Evolutionary conservation across 805 yeast species (phyloP), one percentile per base, ranked within the genome.

Genomic region (Ogataea degrootiae): DNA sequence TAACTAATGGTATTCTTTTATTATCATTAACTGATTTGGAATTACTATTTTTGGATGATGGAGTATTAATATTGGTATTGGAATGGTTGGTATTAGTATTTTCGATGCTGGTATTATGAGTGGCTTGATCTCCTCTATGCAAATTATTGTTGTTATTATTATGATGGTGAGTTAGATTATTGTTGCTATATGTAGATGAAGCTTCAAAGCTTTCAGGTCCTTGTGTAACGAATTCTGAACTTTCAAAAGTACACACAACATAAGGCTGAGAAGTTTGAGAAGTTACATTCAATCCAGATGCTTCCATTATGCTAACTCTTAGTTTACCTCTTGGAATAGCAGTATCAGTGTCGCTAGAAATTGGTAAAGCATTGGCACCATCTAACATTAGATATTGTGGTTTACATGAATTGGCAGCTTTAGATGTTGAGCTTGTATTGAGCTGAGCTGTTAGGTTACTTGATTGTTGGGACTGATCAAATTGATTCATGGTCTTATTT

Each of bases 181-280:
- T 26, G 31, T 9, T 26, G 12, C 11, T 26, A 26, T 26, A 26
- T 7, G 31, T 26, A 26, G 31, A 26, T 26, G 31, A 26, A 19
- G 46, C 52, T 31, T 57, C 70, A 42, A 61, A 62, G 23, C 77
- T 72, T 43, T 76, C 85, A 1, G 96, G 89, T 5, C 90, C 91
- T 52, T 82, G 82, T 23, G 96, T 83, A 50, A 92, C 90, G 54
- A 83, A 87, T 69, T 94, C 98, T 1, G 95, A 84, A 51, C 92
- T 84, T 64, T 89, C 96, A 71, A 87, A 90, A 11, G 96, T 85
- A 66, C 95, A 87, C 35, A 90, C 96, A 17, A 87, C 96, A 65
- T 90, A 85, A 3, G 96, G 97, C 56, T 79, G 86, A 4, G 92
- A 74, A 46, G 51, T 69, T 37, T 74, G 68, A 5, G 80, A 67